Base-by-base conservation (phyloP, 2,329 filamentous ascomycete species). In the Exophiala dermatitidis region DNA sequence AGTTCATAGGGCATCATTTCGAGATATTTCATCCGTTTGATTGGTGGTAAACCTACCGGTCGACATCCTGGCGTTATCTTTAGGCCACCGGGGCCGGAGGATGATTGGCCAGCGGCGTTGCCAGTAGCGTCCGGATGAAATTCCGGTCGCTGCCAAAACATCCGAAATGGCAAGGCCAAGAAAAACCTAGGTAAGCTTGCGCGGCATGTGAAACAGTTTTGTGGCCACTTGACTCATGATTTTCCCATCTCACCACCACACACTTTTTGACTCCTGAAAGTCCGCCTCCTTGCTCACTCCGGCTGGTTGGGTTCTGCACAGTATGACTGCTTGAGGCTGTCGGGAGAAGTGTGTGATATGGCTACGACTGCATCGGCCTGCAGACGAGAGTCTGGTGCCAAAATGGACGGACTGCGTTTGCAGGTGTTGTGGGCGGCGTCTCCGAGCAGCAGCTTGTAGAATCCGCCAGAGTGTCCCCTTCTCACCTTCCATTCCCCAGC, bases 121-220 rank as follows among this genome's bases (percentile, higher is more conserved):
- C 30, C 29, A 40, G 50, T 42, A 34, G 50, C 50, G 43, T n/a
- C 34, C 34, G 42, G 49, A 30, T 32, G 7, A 29, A 10, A 29
- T 37, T 30, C 32, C 48, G 40, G 32, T 36, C 19, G 48, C 38
- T 36, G 37, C 33, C 33, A 32, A 37, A 26, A 4, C 28, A 28
- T 9, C 42, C 28, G 37, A 19, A 19, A 19, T 19, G 8, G 26
- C 37, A 49, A 34, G 26, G 29, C 19, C 29, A 43, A 46, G 49
- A 48, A 48, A 56, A 52, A 49, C 29, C 28, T 9, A 42, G 47
- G 5, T 34, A 19, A 19, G 40, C 28, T 46, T 46, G 50, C 50
- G 43, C 50, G 48, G 54, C 50, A 53, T 57, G 54, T 52, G 54
- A 52, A 52, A 50, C 54, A 46, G 5, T 26, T 38, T 28, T 8